Percentiles rank a stretch among this genome's conserved stretches.
These are phyloP conservation scores for Saururus chinensis DNA, from an alignment of 164 flowering plant species.

Conservation along the genomic window DNA sequence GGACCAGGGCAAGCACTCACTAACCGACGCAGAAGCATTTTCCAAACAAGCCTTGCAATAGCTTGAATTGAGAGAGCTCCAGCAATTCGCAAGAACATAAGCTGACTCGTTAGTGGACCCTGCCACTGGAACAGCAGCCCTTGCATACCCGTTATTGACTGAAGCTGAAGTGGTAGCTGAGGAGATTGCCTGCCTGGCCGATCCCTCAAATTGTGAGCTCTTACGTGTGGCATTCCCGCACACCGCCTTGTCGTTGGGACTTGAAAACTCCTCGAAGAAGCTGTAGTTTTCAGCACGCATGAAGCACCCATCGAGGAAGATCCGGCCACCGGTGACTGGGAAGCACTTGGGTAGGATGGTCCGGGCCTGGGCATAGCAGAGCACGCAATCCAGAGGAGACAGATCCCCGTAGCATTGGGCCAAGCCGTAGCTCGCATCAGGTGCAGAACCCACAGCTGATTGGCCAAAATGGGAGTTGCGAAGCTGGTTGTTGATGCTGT, in stretches of 20 bases:
- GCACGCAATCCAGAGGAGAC: slow-evolving; percentile 32
- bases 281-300: slow-evolving; percentile 16
- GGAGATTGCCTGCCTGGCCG: slow-evolving; percentile 41
- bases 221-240: slow-evolving; percentile 50
- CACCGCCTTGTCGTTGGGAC: slow-evolving; percentile 35
- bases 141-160: slow-evolving; percentile 32
- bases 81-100: slow-evolving; percentile 71
- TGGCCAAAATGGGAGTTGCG: slow-evolving; percentile 38
- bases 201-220: slow-evolving; percentile 23
- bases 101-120: slow-evolving; percentile 44
- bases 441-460: slow-evolving; percentile 45
- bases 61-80: slow-evolving; percentile 47
- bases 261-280: slow-evolving; percentile 40
- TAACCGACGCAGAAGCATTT: slow-evolving; percentile 47
- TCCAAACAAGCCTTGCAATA: slow-evolving; percentile 62
- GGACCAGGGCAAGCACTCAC: slow-evolving; percentile 68
- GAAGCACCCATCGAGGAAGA: slow-evolving; percentile 15
- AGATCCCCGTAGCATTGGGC: slow-evolving; percentile 93
- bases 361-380: slow-evolving; percentile 14
- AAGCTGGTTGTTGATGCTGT: slow-evolving; percentile 55
- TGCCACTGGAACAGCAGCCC: slow-evolving; percentile 21
- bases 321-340: slow-evolving; percentile 9
- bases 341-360: slow-evolving; percentile 10
- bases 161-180: slow-evolving; percentile 38
- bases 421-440: slow-evolving; percentile 48